Evolutionary conservation across 176 grass and related monocot genomes (phyloP).

Genomic region (Carex myosuroides): DNA sequence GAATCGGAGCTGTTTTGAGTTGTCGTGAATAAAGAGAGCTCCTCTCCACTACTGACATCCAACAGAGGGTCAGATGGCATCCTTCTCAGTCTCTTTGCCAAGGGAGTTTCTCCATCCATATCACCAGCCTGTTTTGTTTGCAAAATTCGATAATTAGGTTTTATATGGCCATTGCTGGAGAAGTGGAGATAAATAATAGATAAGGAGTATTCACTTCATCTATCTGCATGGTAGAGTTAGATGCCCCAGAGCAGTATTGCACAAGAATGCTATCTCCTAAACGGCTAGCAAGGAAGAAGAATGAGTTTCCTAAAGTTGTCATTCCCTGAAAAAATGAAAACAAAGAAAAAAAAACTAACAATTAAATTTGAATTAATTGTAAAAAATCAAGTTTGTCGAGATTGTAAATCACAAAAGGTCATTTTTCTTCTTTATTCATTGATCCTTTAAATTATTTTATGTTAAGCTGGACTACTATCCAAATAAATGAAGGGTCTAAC

Average conservation of each 20-base stretch:
- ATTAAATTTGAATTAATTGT: neutral
- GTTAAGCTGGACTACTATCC: neutral
- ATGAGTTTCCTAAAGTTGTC: constrained; percentile 73
- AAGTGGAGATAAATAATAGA: neutral
- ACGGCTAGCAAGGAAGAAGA: constrained; percentile 92
- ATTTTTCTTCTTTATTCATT: neutral
- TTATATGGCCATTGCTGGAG: neutral
- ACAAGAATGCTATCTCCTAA: constrained; percentile 95
- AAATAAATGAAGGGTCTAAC: neutral
- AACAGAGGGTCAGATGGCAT: constrained; percentile 74
- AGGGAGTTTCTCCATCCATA: constrained; percentile 60
- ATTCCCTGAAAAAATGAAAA: constrained; percentile 45
- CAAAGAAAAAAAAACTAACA: neutral
- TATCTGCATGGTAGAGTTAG: constrained; percentile 35
- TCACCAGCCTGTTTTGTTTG: constrained; percentile 38
- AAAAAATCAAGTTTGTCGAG: neutral
- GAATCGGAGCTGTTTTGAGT: constrained; percentile 59
- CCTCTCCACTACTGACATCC: constrained; percentile 79
- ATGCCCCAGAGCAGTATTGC: constrained; percentile 59
- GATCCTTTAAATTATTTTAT: neutral
- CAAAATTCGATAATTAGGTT: neutral
- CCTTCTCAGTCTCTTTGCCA: constrained; percentile 65
- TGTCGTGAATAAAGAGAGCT: constrained; percentile 71
- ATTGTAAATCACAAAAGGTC: neutral
- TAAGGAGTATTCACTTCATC: constrained; percentile 51